These are phyloP conservation scores for Fusarium dimerum DNA, from an alignment of 2,329 filamentous ascomycete species.

Conservation along the genomic window DNA sequence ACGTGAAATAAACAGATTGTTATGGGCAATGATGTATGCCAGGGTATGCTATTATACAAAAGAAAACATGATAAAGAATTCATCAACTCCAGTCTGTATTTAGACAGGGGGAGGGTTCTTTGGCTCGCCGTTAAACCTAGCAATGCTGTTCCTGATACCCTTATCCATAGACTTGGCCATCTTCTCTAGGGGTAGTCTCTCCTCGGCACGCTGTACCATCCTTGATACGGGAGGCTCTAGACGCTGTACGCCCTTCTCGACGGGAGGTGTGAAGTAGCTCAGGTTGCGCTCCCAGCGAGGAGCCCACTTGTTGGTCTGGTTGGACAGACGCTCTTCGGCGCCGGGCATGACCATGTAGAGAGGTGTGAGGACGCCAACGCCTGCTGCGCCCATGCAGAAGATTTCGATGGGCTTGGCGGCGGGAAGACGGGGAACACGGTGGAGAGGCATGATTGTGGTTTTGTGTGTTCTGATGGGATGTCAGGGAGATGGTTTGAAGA, in stretches of 20 bases:
- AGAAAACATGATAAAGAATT: slow-evolving; percentile 7
- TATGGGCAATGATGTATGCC: slow-evolving; percentile 5
- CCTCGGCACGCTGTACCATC: slow-evolving; percentile 47
- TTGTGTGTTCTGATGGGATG: background rate
- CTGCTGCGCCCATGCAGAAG: slow-evolving; percentile 55
- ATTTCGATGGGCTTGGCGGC: slow-evolving; percentile 50
- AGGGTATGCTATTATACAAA: slow-evolving; percentile 26
- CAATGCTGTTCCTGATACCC: slow-evolving; percentile 49
- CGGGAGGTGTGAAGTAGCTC: slow-evolving; percentile 51
- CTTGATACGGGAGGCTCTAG: slow-evolving; percentile 49
- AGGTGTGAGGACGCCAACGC: slow-evolving; percentile 54
- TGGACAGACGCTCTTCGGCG: slow-evolving; percentile 54
- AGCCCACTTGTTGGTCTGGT: slow-evolving; percentile 59
- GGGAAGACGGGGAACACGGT: slow-evolving; percentile 50
- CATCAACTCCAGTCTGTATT: background rate
- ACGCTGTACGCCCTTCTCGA: slow-evolving; percentile 48
- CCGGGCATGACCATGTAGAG: slow-evolving; percentile 60
- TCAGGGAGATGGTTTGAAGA: background rate
- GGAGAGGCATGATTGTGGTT: slow-evolving; percentile 44
- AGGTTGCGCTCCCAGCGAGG: slow-evolving; percentile 62
- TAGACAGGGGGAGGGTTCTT: slow-evolving; percentile 5
- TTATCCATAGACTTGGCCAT: slow-evolving; percentile 51
- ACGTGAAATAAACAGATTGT: background rate
- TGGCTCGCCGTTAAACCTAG: slow-evolving; percentile 36
- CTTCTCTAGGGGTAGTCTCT: slow-evolving; percentile 50